These are phyloP conservation scores for Lactifluus echinatus DNA, from an alignment of 768 basidiomycete species.

Conservation along the genomic window DNA sequence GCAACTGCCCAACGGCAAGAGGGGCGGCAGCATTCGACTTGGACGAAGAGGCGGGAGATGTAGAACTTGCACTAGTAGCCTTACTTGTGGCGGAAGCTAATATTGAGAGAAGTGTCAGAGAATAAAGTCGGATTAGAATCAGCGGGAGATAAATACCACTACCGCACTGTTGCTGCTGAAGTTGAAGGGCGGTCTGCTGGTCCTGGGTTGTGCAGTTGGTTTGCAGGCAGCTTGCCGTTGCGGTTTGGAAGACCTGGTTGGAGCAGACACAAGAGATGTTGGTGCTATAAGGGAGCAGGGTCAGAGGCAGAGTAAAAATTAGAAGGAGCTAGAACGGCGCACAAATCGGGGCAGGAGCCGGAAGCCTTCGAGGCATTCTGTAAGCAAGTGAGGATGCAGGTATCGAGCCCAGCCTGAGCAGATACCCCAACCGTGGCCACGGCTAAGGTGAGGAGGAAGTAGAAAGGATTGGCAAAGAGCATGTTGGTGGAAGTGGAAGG, in stretches of 20 bases:
- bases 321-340: background rate
- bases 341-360: background rate
- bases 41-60: background rate
- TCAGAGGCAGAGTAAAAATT: background rate
- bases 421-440: background rate
- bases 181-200: conserved; percentile 23
- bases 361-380: background rate
- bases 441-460: background rate
- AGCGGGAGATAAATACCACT: conserved; percentile 6
- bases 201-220: conserved; percentile 31
- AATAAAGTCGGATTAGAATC: background rate
- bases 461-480: background rate
- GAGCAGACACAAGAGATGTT: conserved; percentile 35
- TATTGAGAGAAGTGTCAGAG: background rate
- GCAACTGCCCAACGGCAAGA: background rate
- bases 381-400: background rate
- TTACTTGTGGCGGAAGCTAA: background rate
- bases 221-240: conserved; percentile 28
- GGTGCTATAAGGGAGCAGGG: conserved; percentile 25
- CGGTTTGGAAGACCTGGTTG: conserved; percentile 30
- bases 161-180: conserved; percentile 31
- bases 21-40: background rate
- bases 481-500: background rate
- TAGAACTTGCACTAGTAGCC: background rate
- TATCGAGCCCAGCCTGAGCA: background rate